Evolutionary conservation across 345 rosid species (phyloP).

Genomic region (Eucalyptus curtisii): DNA sequence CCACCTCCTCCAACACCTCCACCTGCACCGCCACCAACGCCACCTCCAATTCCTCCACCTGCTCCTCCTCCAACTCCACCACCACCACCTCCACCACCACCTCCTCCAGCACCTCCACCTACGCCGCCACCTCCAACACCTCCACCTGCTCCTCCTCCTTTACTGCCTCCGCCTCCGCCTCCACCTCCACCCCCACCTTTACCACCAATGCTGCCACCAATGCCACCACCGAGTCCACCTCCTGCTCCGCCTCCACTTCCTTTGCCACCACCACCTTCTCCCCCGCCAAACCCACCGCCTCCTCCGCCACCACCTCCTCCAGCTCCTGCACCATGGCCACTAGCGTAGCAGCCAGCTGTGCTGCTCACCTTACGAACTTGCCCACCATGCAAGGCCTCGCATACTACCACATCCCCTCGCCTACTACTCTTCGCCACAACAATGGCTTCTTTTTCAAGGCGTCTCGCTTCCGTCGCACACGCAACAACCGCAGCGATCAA

Average conservation of each 20-base stretch:
- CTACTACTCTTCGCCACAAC: neutral
- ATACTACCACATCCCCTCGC: neutral
- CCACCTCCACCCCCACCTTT: neutral
- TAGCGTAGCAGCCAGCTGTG: neutral
- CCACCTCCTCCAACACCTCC: neutral
- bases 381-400: neutral
- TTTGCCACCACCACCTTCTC: neutral
- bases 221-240: neutral
- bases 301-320: neutral
- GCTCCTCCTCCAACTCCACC: neutral
- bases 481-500: neutral
- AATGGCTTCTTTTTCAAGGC: neutral
- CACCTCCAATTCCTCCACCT: neutral
- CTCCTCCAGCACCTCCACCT: neutral
- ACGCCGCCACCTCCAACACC: neutral
- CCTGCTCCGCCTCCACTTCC: neutral
- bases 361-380: neutral
- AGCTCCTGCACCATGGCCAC: neutral
- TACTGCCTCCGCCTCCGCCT: neutral
- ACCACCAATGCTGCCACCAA: neutral
- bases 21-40: neutral
- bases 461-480: neutral
- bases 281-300: neutral
- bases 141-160: neutral
- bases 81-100: neutral